A percentile compares a stretch with the other conserved stretches of the same genome.
phyloP scores from a whole-genome alignment of 495 filamentous ascomycete genomes.

The Aspergillus egyptiacus region DNA sequence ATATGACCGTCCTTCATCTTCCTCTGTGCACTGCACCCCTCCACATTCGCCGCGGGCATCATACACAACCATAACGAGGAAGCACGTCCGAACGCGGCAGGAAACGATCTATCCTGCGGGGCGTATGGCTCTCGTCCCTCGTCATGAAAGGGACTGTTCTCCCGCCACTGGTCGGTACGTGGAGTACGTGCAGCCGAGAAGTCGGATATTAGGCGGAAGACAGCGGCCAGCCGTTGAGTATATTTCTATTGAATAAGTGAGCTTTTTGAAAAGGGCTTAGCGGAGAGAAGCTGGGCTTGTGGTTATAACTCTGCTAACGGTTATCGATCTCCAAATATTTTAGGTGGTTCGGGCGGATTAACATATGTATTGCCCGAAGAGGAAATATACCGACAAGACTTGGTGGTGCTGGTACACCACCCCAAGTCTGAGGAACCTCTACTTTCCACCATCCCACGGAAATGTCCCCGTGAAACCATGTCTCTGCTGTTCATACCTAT shows the following conservation, averaged over 20 bases:
- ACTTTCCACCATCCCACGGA: background rate
- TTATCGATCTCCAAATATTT: too few species aligned
- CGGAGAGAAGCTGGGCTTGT: too few species aligned
- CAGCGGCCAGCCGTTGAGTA: conserved; percentile 7
- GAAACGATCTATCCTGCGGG: conserved; percentile 12
- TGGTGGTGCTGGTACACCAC: background rate
- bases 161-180: conserved; percentile 3
- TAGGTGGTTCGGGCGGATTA: too few species aligned
- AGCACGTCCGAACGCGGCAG: conserved; percentile 8
- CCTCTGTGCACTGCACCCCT: background rate
- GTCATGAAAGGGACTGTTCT: conserved; percentile 3
- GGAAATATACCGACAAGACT: background rate
- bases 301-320: too few species aligned
- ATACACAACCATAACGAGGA: conserved; percentile 15
- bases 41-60: conserved; percentile 10
- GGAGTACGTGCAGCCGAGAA: conserved; percentile 12
- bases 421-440: too few species aligned
- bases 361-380: background rate
- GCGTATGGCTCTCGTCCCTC: background rate
- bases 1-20: conserved; percentile 1
- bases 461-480: background rate
- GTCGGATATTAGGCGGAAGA: conserved; percentile 5
- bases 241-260: conserved; percentile 8
- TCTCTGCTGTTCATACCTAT: background rate
- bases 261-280: too few species aligned